A percentile compares a stretch with the other conserved stretches of the same genome.
phyloP scores from a whole-genome alignment of 164 flowering plant genomes.

The Tetrastigma voinierianum region DNA sequence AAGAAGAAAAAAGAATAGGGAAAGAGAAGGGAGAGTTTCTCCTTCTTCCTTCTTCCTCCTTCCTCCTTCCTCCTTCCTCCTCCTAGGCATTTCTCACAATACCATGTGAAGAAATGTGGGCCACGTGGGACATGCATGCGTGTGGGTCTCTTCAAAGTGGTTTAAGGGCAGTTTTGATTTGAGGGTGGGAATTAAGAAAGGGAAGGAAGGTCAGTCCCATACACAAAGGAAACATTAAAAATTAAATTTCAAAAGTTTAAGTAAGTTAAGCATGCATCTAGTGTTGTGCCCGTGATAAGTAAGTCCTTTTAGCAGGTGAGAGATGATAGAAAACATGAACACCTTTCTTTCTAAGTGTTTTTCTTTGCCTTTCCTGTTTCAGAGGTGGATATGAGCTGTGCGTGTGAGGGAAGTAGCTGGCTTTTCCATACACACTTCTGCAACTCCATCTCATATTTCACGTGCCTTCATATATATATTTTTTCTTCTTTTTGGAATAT shows the following conservation, averaged over 20 bases:
- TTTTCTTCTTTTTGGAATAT: not conserved
- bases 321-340: too few species aligned
- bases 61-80: too few species aligned
- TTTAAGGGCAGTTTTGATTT: not conserved
- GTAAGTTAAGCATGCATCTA: too few species aligned
- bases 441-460: constrained; percentile 8
- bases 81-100: constrained; percentile 14
- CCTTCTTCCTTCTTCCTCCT: too few species aligned
- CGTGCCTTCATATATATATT: constrained; percentile 3
- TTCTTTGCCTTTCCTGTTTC: constrained; percentile 2
- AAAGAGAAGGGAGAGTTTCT: too few species aligned
- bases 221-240: constrained; percentile 11
- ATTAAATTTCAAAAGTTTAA: not conserved
- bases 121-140: constrained; percentile 40
- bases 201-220: constrained; percentile 11
- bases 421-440: constrained; percentile 4
- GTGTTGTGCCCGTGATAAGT: too few species aligned
- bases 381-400: constrained; percentile 28
- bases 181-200: not conserved
- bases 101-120: constrained; percentile 31
- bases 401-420: constrained; percentile 27
- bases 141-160: constrained; percentile 28
- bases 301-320: too few species aligned
- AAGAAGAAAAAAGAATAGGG: not conserved
- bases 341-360: not conserved